Evolutionary conservation across 768 basidiomycete species (phyloP).

Genomic region (Royoungia palumana): DNA sequence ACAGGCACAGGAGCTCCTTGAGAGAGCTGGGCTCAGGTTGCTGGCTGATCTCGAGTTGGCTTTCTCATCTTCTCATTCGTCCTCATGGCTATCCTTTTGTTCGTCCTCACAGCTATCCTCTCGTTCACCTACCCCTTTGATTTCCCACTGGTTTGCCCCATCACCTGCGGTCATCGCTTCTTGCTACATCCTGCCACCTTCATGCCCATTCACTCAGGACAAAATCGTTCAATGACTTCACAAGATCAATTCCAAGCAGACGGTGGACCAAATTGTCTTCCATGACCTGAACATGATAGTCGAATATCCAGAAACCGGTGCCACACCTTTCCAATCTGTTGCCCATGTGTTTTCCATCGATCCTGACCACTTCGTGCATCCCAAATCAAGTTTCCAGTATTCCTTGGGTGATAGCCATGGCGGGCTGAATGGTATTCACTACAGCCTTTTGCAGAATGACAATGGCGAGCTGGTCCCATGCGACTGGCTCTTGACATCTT

Average conservation of each 20-base stretch:
- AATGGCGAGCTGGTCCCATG: neutral
- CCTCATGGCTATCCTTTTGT: too few species aligned
- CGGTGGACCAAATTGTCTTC: neutral
- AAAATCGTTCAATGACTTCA: neutral
- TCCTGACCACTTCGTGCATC: neutral
- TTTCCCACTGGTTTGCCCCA: neutral
- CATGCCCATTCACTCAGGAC: neutral
- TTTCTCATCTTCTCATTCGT: neutral
- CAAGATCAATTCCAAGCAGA: neutral
- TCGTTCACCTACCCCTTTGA: neutral
- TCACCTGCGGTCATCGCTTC: neutral
- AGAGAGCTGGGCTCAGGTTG: slow-evolving; percentile 1
- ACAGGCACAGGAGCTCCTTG: neutral
- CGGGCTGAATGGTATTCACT: neutral
- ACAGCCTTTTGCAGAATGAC: neutral
- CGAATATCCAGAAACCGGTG: slow-evolving; percentile 3
- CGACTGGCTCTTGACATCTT: neutral
- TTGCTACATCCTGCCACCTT: neutral
- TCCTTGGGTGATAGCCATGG: neutral
- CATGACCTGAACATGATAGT: neutral
- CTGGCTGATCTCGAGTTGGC: neutral
- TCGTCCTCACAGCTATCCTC: neutral
- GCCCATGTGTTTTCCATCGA: slow-evolving; percentile 1
- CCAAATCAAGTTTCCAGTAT: neutral
- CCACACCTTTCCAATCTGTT: neutral